Conservation (phyloP, 495 filamentous ascomycete species). For the Halenospora varia region DNA sequence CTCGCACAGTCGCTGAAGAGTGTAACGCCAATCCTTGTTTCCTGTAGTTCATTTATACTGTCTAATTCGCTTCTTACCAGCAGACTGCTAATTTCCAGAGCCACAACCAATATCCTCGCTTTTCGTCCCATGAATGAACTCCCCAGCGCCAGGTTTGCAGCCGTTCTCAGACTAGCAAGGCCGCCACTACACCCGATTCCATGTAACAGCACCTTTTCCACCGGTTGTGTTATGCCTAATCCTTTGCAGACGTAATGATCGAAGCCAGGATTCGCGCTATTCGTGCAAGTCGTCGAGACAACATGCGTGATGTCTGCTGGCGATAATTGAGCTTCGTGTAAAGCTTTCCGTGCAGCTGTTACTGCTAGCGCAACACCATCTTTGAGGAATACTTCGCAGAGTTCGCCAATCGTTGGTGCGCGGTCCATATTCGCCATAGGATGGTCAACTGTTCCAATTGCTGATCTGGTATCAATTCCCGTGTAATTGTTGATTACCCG, state of each 20-base stretch:
- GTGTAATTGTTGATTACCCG: conserved; percentile 59
- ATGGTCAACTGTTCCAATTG: conserved; percentile 52
- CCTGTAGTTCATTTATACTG: conserved; percentile 45
- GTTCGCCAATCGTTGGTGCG: conserved; percentile 50
- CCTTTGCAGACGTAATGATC: conserved; percentile 57
- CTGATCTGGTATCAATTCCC: conserved; percentile 58
- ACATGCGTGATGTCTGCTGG: conserved; percentile 56
- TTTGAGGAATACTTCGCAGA: conserved; percentile 49
- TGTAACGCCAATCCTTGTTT: conserved; percentile 52
- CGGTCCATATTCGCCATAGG: conserved; percentile 48
- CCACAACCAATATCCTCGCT: conserved; percentile 53
- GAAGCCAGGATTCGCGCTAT: conserved; percentile 65
- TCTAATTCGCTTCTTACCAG: conserved; percentile 57
- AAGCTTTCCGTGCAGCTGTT: conserved; percentile 52
- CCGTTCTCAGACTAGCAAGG: conserved; percentile 56
- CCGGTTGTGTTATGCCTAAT: conserved; percentile 41
- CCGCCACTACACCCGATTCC: conserved; percentile 64
- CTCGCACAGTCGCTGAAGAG: conserved; percentile 64
- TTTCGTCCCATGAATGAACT: conserved; percentile 45
- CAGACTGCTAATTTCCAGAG: conserved; percentile 56
- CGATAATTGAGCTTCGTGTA: conserved; percentile 47
- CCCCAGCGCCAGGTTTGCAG: conserved; percentile 56
- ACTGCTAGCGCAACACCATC: conserved; percentile 56
- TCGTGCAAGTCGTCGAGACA: conserved; percentile 62
- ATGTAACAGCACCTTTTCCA: conserved; percentile 57